phyloP scores from a whole-genome alignment of 2,329 filamentous ascomycete species.

The Drechslerella dactyloides region DNA sequence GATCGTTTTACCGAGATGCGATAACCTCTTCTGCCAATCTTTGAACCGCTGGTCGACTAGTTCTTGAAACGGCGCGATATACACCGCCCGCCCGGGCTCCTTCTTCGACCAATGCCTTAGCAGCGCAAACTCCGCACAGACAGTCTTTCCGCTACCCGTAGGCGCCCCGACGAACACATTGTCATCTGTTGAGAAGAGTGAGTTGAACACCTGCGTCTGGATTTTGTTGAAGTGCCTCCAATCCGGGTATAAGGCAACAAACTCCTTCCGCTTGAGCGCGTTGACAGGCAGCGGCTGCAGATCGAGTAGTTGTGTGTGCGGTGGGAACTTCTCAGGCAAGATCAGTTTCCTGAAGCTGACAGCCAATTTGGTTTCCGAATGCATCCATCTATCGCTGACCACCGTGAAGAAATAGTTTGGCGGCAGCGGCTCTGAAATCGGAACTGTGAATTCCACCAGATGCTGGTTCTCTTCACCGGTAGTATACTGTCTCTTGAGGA shows the following conservation, averaged over 20 bases:
- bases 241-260: conserved; percentile 77
- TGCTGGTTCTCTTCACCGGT: conserved; percentile 87
- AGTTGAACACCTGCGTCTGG: conserved; percentile 96
- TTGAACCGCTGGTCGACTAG: conserved; percentile 80
- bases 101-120: conserved; percentile 82
- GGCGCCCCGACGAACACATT: conserved; percentile 94
- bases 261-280: conserved; percentile 85
- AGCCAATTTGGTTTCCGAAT: conserved; percentile 89
- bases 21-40: conserved; percentile 83
- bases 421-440: conserved; percentile 96
- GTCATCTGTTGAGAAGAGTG: conserved; percentile 85
- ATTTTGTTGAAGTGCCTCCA: conserved; percentile 95
- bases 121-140: conserved; percentile 93
- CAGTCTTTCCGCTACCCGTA: conserved; percentile 93
- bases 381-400: conserved; percentile 96
- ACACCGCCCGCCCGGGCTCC: conserved; percentile 80
- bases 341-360: conserved; percentile 95
- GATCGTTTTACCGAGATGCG: conserved; percentile 84
- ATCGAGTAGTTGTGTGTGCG: conserved; percentile 89
- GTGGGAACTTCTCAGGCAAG: conserved; percentile 91
- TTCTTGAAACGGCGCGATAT: conserved; percentile 93
- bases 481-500: conserved; percentile 88
- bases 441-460: conserved; percentile 92
- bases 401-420: conserved; percentile 98
- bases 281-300: conserved; percentile 88